These are phyloP conservation scores for Elongisporangium anandrum DNA, from an alignment of 352 stramenopile species.

Conservation along the genomic window DNA sequence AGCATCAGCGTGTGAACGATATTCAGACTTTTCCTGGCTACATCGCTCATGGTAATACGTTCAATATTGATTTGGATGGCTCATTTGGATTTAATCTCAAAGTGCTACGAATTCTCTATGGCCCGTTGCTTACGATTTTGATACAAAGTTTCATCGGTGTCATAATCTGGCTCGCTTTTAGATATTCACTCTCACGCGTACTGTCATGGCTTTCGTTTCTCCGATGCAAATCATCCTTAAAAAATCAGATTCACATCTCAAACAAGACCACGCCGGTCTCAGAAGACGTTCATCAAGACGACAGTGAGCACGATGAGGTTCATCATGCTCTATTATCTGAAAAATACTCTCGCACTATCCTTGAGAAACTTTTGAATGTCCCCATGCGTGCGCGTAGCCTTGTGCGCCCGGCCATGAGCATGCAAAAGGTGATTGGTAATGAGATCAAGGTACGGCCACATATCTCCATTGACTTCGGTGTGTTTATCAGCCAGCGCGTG, in stretches of 20 bases:
- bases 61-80: constrained; percentile 15
- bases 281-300: not conserved
- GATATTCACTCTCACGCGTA: not conserved
- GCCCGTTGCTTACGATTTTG: constrained; percentile 10
- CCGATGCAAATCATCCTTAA: not conserved
- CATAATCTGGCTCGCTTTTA: constrained; percentile 2
- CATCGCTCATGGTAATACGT: constrained; percentile 20
- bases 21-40: constrained; percentile 10
- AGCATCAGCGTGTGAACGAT: constrained; percentile 23
- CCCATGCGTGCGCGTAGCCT: constrained; percentile 14
- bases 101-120: constrained; percentile 17
- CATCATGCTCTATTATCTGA: not conserved
- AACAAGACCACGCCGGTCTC: not conserved
- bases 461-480: constrained; percentile 14
- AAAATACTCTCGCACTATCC: constrained; percentile 5
- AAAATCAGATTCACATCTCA: not conserved
- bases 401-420: constrained; percentile 7
- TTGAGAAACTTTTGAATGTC: constrained; percentile 7
- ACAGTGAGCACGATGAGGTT: not conserved
- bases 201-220: not conserved
- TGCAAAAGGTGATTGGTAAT: constrained; percentile 8
- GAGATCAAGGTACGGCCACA: constrained; percentile 9
- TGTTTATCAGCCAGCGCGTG: constrained; percentile 11
- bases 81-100: constrained; percentile 6
- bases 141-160: constrained; percentile 6